A percentile compares a stretch with the other conserved stretches of the same genome.
These are phyloP conservation scores for Hypholoma fasciculare DNA, from an alignment of 768 basidiomycete genomes.

Conservation along the genomic window DNA sequence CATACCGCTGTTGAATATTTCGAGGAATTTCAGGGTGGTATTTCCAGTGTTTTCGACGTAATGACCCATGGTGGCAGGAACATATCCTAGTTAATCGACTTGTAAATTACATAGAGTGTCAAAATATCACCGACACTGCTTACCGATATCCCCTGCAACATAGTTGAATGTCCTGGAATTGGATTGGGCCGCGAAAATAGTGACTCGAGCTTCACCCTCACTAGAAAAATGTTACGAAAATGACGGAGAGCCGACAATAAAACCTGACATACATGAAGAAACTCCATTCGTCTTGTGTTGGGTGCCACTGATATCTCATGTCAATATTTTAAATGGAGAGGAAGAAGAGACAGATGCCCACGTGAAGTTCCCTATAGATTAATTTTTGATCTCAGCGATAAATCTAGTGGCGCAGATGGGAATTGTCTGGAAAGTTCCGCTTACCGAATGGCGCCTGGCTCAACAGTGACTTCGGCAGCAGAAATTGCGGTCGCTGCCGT, in stretches of 20 bases:
- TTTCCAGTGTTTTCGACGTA: constrained; percentile 70
- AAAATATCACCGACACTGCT: not conserved
- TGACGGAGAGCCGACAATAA: constrained; percentile 15
- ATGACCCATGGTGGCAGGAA: constrained; percentile 64
- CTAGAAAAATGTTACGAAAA: constrained; percentile 27
- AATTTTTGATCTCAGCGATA: not conserved
- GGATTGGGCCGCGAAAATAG: constrained; percentile 54
- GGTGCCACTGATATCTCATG: constrained; percentile 57
- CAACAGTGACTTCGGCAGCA: constrained; percentile 56
- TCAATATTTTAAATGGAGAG: constrained; percentile 13
- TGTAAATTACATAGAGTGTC: constrained; percentile 10
- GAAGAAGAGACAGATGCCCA: constrained; percentile 20
- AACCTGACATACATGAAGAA: constrained; percentile 46
- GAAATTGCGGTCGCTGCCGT: constrained; percentile 50
- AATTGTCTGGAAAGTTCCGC: constrained; percentile 5
- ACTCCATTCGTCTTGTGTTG: constrained; percentile 67
- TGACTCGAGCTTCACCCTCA: constrained; percentile 55
- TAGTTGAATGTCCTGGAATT: constrained; percentile 64
- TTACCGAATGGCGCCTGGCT: constrained; percentile 60
- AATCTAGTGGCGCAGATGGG: too few relatives aligned
- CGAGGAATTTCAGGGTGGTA: constrained; percentile 56
- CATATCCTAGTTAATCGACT: constrained; percentile 37
- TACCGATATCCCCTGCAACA: constrained; percentile 62
- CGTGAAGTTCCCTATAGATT: constrained; percentile 52
- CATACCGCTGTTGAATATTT: constrained; percentile 58